Evolutionary conservation across 345 rosid species (phyloP).

Genomic region (Populus tremula): DNA sequence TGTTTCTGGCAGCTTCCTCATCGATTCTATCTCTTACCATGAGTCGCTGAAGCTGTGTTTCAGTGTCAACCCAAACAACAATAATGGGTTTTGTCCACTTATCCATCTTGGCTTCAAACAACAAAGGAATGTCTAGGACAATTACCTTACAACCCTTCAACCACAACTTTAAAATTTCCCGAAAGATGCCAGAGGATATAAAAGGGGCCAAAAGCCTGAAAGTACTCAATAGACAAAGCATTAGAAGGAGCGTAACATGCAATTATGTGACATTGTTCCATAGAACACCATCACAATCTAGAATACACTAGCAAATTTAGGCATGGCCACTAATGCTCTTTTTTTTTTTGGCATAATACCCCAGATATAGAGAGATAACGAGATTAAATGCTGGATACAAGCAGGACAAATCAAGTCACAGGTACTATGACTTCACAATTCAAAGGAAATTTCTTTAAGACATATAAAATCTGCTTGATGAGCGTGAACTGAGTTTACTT

Average conservation of each 20-base stretch:
- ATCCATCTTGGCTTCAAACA: conserved; percentile 83
- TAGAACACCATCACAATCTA: not conserved
- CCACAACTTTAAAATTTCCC: conserved; percentile 71
- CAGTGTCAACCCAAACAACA: conserved; percentile 71
- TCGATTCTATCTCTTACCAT: conserved; percentile 58
- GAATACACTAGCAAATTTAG: not conserved
- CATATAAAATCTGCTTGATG: not conserved
- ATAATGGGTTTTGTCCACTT: conserved; percentile 79
- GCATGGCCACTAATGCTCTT: not conserved
- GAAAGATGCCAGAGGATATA: conserved; percentile 70
- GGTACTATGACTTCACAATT: not conserved
- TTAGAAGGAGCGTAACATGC: not conserved
- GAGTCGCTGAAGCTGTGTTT: conserved; percentile 70
- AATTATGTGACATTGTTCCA: not conserved
- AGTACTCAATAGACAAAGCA: conserved; percentile 8
- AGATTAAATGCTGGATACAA: not conserved
- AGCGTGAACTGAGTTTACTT: not conserved
- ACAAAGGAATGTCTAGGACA: conserved; percentile 74
- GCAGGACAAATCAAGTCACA: not conserved
- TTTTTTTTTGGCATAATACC: not conserved
- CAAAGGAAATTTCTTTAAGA: not conserved
- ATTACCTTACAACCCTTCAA: conserved; percentile 60
- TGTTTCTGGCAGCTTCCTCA: conserved; percentile 73
- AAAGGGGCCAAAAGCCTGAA: conserved; percentile 72
- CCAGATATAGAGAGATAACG: not conserved